Conservation (phyloP, 768 basidiomycete species). For the Boletus sensibilis region DNA sequence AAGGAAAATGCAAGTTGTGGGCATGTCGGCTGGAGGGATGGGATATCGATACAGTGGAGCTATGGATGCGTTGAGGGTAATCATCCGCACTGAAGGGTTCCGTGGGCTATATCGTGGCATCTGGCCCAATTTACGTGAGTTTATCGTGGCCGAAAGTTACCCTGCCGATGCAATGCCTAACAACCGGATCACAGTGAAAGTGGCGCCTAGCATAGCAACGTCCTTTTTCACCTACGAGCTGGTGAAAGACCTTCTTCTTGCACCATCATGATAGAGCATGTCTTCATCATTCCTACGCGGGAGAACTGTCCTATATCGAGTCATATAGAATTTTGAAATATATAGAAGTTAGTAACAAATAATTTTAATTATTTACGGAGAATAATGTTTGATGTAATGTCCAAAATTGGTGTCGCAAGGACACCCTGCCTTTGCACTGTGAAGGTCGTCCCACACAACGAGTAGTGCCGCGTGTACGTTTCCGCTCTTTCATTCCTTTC, state of each 20-base stretch:
- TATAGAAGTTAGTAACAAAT: conserved; percentile 6
- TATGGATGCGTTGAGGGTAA: conserved; percentile 68
- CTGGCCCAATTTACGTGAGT: conserved; percentile 85
- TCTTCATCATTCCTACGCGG: background rate
- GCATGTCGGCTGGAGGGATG: conserved; percentile 61
- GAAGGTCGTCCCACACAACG: conserved; percentile 18
- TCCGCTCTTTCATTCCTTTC: conserved; percentile 12
- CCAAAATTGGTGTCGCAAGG: conserved; percentile 4
- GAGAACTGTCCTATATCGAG: background rate
- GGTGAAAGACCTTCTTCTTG: conserved; percentile 49
- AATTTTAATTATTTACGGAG: conserved; percentile 6
- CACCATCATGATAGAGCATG: conserved; percentile 13
- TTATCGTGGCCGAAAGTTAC: conserved; percentile 3
- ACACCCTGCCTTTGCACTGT: conserved; percentile 1
- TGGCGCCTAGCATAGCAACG: conserved; percentile 87
- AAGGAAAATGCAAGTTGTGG: conserved; percentile 93
- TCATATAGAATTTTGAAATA: background rate
- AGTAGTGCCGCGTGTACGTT: conserved; percentile 16
- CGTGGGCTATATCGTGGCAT: conserved; percentile 79
- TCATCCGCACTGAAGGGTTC: conserved; percentile 72
- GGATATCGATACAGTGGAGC: conserved; percentile 77
- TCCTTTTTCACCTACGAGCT: conserved; percentile 84
- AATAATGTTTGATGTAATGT: conserved; percentile 12
- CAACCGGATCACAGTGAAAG: conserved; percentile 60
- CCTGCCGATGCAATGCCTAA: conserved; percentile 5